These are phyloP conservation scores for Collybia sordida DNA, from an alignment of 768 basidiomycete genomes.

Conservation along the genomic window DNA sequence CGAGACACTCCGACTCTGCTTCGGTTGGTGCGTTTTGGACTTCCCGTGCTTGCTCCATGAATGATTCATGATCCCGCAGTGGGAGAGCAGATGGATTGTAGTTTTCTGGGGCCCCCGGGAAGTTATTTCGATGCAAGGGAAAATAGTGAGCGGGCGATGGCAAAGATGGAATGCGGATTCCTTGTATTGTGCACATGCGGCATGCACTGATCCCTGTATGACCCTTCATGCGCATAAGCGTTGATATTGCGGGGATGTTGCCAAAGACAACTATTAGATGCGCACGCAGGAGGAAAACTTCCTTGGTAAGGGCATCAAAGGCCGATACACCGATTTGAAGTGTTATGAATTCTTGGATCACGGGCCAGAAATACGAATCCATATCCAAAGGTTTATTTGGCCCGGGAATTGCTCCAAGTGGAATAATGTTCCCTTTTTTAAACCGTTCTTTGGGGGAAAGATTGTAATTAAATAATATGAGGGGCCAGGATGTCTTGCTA, in stretches of 20 bases:
- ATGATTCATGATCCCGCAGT: no score
- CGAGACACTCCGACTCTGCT: no score
- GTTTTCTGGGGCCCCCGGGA: no score
- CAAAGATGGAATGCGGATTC: conserved; percentile 19
- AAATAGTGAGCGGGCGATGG: no score
- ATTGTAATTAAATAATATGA: conserved; percentile 34
- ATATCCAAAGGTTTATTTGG: conserved; percentile 30
- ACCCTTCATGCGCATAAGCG: conserved; percentile 36
- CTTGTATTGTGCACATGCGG: conserved; percentile 36
- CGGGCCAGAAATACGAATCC: conserved; percentile 34
- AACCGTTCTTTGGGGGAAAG: conserved; percentile 26
- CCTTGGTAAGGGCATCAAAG: no score
- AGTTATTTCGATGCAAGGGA: no score
- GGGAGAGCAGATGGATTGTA: no score
- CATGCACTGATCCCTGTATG: conserved; percentile 35
- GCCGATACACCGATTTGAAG: conserved; percentile 30
- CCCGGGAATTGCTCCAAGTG: conserved; percentile 37
- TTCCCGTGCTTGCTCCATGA: no score
- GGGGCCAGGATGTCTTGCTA: conserved; percentile 31
- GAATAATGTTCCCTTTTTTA: conserved; percentile 29
- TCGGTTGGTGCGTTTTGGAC: no score
- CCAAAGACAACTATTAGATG: conserved; percentile 1
- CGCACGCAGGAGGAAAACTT: no score
- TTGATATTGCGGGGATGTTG: conserved; percentile 22
- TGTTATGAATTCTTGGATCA: conserved; percentile 17